A percentile compares a stretch with the other conserved stretches of the same genome.
Evolutionary conservation across 2,329 filamentous ascomycete species (phyloP).

Genomic region (Monosporascus ibericus): DNA sequence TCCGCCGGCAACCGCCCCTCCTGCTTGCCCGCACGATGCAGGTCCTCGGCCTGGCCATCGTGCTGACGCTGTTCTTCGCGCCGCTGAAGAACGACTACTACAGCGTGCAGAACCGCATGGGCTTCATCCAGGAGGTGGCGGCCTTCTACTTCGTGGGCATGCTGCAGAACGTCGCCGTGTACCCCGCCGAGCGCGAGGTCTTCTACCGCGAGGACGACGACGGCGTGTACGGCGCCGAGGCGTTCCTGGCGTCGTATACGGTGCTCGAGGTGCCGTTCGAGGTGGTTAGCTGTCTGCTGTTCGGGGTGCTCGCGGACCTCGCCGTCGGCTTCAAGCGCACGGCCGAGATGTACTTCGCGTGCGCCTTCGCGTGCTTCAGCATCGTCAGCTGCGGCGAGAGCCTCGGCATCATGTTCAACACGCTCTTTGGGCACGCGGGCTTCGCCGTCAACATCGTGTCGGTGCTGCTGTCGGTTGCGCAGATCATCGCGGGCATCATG

Average conservation of each 20-base stretch:
- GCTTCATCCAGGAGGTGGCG: constrained; percentile 66
- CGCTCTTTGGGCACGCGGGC: constrained; percentile 65
- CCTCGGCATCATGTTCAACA: constrained; percentile 75
- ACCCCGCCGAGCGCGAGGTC: constrained; percentile 65
- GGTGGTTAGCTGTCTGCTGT: constrained; percentile 57
- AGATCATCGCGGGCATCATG: constrained; percentile 65
- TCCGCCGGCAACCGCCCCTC: constrained; percentile 58
- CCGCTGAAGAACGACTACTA: constrained; percentile 64
- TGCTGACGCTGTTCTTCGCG: constrained; percentile 65
- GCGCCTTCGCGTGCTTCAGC: constrained; percentile 64
- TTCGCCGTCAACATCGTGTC: constrained; percentile 71
- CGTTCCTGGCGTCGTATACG: constrained; percentile 66
- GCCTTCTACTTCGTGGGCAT: constrained; percentile 71
- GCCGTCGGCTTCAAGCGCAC: constrained; percentile 61
- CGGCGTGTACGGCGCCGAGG: constrained; percentile 62
- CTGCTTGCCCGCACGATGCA: constrained; percentile 62
- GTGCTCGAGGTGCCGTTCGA: constrained; percentile 68
- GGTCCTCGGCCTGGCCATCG: constrained; percentile 55
- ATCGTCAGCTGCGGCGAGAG: constrained; percentile 71
- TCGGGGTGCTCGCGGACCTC: constrained; percentile 57
- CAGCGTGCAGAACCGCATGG: constrained; percentile 66
- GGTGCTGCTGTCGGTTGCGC: constrained; percentile 63
- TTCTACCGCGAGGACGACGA: constrained; percentile 75
- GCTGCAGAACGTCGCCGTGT: constrained; percentile 72
- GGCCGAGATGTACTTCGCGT: constrained; percentile 59